These are phyloP conservation scores for Onygenales sp. DNA, from an alignment of 2,329 filamentous ascomycete genomes.

Conservation along the genomic window DNA sequence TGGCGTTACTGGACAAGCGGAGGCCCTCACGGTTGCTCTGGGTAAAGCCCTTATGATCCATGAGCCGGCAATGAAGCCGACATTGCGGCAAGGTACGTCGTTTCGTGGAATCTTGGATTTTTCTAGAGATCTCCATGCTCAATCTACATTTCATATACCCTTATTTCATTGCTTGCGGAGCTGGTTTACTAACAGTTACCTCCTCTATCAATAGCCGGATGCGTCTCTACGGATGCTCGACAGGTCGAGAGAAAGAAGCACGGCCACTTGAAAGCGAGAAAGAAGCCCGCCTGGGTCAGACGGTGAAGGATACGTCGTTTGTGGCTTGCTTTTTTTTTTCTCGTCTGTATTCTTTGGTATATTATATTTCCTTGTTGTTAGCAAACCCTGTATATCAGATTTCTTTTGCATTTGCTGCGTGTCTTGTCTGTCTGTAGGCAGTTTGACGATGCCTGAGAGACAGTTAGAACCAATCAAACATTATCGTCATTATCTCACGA, in stretches of 20 bases:
- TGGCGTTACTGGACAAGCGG: slow-evolving; percentile 88
- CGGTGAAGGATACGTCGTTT: slow-evolving; percentile 33
- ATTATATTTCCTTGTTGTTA: neutral
- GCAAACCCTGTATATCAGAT: slow-evolving; percentile 1
- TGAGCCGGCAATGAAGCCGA: slow-evolving; percentile 83
- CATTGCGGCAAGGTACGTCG: slow-evolving; percentile 74
- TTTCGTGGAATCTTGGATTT: neutral
- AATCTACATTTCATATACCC: neutral
- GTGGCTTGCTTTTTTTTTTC: neutral
- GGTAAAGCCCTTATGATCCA: slow-evolving; percentile 81
- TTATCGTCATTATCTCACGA: neutral
- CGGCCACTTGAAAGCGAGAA: slow-evolving; percentile 90
- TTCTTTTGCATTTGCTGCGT: neutral
- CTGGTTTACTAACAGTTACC: neutral
- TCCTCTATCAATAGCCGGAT: slow-evolving; percentile 57
- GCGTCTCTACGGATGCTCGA: slow-evolving; percentile 81
- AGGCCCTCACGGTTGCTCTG: slow-evolving; percentile 83
- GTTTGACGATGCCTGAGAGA: neutral
- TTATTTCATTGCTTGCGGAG: slow-evolving; percentile 8
- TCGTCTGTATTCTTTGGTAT: slow-evolving; percentile 3
- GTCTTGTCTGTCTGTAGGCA: neutral
- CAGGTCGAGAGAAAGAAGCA: slow-evolving; percentile 97
- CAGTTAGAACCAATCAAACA: neutral
- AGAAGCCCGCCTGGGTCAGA: slow-evolving; percentile 98
- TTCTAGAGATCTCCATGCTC: neutral